These are phyloP conservation scores for Alternaria solani DNA, from an alignment of 2,329 filamentous ascomycete genomes.

Conservation along the genomic window DNA sequence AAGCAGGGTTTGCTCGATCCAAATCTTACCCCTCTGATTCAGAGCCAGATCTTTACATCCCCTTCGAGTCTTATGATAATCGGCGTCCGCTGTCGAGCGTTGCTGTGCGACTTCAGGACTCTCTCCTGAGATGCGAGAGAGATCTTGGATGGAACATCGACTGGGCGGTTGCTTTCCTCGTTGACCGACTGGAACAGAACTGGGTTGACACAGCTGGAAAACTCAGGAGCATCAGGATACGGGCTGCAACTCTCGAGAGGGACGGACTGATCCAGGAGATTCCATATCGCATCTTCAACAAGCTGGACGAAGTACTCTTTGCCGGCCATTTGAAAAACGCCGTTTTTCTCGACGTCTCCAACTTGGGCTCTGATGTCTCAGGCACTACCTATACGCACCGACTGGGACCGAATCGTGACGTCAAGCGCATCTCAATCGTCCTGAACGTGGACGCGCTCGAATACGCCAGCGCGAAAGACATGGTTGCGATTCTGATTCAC, in stretches of 20 bases:
- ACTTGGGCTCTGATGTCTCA: conserved; percentile 36
- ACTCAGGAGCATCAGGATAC: conserved; percentile 28
- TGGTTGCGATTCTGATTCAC: conserved; percentile 52
- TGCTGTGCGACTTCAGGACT: conserved; percentile 31
- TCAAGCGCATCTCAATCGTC: conserved; percentile 50
- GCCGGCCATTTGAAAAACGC: conserved; percentile 48
- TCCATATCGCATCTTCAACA: conserved; percentile 49
- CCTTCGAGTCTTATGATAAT: conserved; percentile 3
- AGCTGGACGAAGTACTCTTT: conserved; percentile 50
- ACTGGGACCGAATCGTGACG: conserved; percentile 28
- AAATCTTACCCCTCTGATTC: conserved; percentile 28
- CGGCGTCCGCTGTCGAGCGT: conserved; percentile 11
- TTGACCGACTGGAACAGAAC: conserved; percentile 40
- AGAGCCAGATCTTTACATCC: conserved; percentile 24
- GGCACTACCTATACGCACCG: conserved; percentile 50
- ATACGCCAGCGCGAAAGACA: conserved; percentile 39
- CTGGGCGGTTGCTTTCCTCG: conserved; percentile 53
- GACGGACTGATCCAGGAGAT: conserved; percentile 31
- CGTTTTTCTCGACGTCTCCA: conserved; percentile 47
- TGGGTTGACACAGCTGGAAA: conserved; percentile 27
- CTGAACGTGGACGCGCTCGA: conserved; percentile 36
- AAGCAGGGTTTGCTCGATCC: not conserved
- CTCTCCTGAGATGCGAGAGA: conserved; percentile 27
- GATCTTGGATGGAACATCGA: conserved; percentile 53
- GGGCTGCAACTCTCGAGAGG: conserved; percentile 21